Evolutionary conservation across 177 flowering plant genomes (phyloP).

Genomic region (Vitis hybrid): DNA sequence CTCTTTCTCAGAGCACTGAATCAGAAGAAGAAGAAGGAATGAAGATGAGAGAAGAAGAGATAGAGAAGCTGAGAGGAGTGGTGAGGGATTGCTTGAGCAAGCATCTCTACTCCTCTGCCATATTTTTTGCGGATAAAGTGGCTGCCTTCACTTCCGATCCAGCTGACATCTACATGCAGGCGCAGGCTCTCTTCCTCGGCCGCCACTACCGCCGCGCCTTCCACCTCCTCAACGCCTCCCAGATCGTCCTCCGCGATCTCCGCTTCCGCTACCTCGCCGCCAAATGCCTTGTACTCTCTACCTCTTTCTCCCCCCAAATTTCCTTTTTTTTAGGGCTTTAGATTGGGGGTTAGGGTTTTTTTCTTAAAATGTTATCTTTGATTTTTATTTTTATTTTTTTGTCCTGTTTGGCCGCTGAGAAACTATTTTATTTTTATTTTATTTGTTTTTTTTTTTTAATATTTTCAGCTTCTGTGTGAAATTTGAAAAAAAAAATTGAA

Average conservation of each 20-base stretch:
- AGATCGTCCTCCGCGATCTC: conserved; percentile 82
- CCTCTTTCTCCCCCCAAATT: neutral
- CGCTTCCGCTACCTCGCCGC: conserved; percentile 98
- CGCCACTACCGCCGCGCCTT: conserved; percentile 94
- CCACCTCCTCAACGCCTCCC: conserved; percentile 88
- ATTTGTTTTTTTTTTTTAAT: no score
- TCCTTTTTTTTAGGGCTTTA: neutral
- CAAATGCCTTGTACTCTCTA: conserved; percentile 70
- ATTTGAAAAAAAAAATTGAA: no score
- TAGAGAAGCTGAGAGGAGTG: conserved; percentile 89
- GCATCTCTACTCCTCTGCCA: conserved; percentile 96
- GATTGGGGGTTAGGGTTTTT: neutral
- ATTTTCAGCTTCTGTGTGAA: no score
- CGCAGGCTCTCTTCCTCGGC: conserved; percentile 94
- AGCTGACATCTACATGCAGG: conserved; percentile 96
- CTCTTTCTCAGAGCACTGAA: neutral
- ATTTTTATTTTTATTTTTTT: no score
- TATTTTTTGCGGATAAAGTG: conserved; percentile 96
- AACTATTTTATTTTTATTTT: no score
- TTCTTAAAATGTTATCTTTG: no score
- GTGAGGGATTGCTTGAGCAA: conserved; percentile 95
- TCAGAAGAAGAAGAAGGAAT: no score
- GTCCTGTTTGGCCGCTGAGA: no score
- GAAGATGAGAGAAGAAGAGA: conserved; percentile 72
- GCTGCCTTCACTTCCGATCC: conserved; percentile 91